Evolutionary conservation across 257 asterid genomes (phyloP), one percentile per base, ranked within the genome.

Genomic region (Solanum chilense): DNA sequence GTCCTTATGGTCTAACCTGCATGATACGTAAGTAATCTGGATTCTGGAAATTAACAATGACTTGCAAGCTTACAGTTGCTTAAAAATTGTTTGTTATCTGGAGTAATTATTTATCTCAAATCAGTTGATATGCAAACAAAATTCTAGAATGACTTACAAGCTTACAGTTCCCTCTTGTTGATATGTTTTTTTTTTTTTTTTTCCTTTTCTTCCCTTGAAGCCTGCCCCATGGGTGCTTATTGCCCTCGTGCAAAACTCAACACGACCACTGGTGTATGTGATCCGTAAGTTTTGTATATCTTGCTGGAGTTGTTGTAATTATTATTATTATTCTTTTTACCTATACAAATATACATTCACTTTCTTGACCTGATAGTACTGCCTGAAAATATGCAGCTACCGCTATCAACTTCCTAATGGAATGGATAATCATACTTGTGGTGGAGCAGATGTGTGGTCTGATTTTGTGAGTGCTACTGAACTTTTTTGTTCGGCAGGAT

Each of bases 401-500:
- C 68, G 87, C 85, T 96, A 96, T 92, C 97, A 93, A 83, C 89
- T 94, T 76, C 98, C 98, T 21, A 87, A 93, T 12, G 92, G 93
- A 71, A 87, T 86, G 77, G 88, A 87, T 5, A 86, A 91, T 92
- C 98, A 96, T 89, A 93, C 96, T 47, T 96, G 99, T 89, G 99
- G 99, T 71, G 99, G 99, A 87, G 99, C 99, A 76, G 92, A 95
- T 90, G 86, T 91, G 31, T 96, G 98, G 99, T 90, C 98, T 47
- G 98, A 95, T 89, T 94, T 94, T 71, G 85, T 86, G 33, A 83
- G 93, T 25, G 94, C 93, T 88, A 88, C 87, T 29, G 93, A 93
- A 83, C 82, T 96, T 85, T 95, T 96, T 88, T 96, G 99, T 86
- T 89, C 94, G 10, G 96, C 99, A 8, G 99, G 99, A 85, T 93